A percentile compares a stretch with the other conserved stretches of the same genome.
phyloP scores from a whole-genome alignment of 371 early-diverging fungal genomes.

The Lichtheimia ornata region DNA sequence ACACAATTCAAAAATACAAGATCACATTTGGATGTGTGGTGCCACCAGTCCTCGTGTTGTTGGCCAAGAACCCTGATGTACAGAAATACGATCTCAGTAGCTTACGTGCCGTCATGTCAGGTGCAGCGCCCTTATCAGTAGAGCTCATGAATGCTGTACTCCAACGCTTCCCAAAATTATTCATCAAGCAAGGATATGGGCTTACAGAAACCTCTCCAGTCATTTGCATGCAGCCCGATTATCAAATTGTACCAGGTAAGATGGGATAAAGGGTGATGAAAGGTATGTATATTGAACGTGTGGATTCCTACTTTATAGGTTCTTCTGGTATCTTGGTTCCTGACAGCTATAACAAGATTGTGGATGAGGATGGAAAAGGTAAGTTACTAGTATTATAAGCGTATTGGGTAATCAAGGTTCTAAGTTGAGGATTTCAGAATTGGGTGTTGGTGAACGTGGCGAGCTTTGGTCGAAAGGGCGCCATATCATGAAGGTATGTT shows the following conservation, averaged over 20 bases:
- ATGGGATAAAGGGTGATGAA: too few species aligned
- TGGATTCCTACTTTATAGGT: slow-evolving; percentile 37
- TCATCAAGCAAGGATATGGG: slow-evolving; percentile 58
- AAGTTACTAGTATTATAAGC: neutral
- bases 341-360: slow-evolving; percentile 66
- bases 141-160: slow-evolving; percentile 51
- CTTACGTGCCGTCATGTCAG: slow-evolving; percentile 60
- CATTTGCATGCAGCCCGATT: slow-evolving; percentile 13
- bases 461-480: slow-evolving; percentile 82
- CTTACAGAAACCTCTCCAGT: slow-evolving; percentile 63
- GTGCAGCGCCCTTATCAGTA: slow-evolving; percentile 81
- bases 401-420: neutral
- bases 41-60: slow-evolving; percentile 73
- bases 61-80: slow-evolving; percentile 67
- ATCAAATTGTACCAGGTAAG: neutral
- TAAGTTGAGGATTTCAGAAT: slow-evolving; percentile 26
- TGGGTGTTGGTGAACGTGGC: slow-evolving; percentile 57
- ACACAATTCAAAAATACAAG: slow-evolving; percentile 54
- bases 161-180: slow-evolving; percentile 40
- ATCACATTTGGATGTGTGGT: slow-evolving; percentile 68
- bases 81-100: slow-evolving; percentile 66
- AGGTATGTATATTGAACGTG: too few species aligned
- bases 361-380: slow-evolving; percentile 62
- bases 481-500: slow-evolving; percentile 66
- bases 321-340: slow-evolving; percentile 72